Evolutionary conservation across 257 asterid species (phyloP), one percentile per base, ranked within the genome.

Genomic region (Przewalskia tangutica): DNA sequence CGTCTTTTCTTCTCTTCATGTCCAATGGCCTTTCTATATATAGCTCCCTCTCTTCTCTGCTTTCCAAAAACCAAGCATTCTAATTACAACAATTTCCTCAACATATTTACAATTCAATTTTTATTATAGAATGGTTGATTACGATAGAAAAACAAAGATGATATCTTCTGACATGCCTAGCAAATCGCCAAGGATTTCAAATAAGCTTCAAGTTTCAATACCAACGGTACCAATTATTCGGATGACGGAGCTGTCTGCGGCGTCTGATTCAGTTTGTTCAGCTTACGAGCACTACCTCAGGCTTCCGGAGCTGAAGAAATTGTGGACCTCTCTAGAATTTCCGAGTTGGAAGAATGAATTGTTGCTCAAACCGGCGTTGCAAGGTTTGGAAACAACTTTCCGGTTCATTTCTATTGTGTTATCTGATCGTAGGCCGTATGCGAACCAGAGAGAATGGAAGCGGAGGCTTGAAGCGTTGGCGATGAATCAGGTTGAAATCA

Each of bases 61-160:
- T 48, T 67, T 67, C 80, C 82, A 48, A 89, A 84, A 82, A 55
- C 77, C 87, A 32, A 81, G 54, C 77, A 68, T 27, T 27, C 51
- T 20, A n/a, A 50, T 18, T 38, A 16, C 44, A 6, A 5, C 46
- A 42, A 23, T 54, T 66, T 27, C 7, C 44, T 13, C 34, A 3
- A 12, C 71, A 16, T 42, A 81, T 60, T 56, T 18, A 48, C 59
- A 80, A 2, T 38, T 27, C 3, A 1, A 77, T 16, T 42, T 82
- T 34, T 62, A 77, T 46, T 60, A 64, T 50, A 82, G 82, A 86
- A 95, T 95, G 98, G 92, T 95, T 77, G 97, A 95, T 91, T 90
- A 91, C 76, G 98, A 93, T 82, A 90, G 97, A 93, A 93, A 91
- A 85, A 89, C 89, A 0, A 90, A 89, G 78, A 93, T 91, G 94